Conservation (phyloP, 1,139 yeast genomes). For the Eremothecium cymbalariae region DNA sequence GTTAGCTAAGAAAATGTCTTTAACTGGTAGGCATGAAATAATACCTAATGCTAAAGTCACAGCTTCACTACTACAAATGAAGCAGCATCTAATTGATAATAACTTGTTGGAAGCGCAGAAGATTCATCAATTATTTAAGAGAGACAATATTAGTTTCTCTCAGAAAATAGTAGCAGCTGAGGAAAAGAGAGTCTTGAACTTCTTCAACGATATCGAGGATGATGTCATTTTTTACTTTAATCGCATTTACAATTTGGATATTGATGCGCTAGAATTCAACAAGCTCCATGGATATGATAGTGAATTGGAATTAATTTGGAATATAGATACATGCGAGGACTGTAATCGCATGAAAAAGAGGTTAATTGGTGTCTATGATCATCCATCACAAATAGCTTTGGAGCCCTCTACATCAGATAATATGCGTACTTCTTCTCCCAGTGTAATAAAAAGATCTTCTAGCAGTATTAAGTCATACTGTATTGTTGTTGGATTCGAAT, state of each 20-base stretch:
- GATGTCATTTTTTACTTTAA: conserved; percentile 44
- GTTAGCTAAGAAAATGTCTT: conserved; percentile 1
- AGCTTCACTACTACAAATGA: conserved; percentile 11
- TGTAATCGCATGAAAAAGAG: conserved; percentile 55
- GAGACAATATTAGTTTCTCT: conserved; percentile 16
- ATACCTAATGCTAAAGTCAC: not conserved
- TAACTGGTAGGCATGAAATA: conserved; percentile 1
- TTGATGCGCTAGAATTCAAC: conserved; percentile 39
- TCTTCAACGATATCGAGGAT: conserved; percentile 57
- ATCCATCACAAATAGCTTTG: conserved; percentile 31
- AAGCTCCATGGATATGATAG: conserved; percentile 22
- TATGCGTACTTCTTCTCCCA: not conserved
- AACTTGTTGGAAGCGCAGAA: conserved; percentile 14
- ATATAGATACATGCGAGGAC: conserved; percentile 61
- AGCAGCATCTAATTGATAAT: conserved; percentile 16
- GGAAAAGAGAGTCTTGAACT: conserved; percentile 38
- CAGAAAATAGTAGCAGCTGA: conserved; percentile 17
- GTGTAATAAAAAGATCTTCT: conserved; percentile 11
- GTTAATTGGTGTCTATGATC: conserved; percentile 42
- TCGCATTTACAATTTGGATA: conserved; percentile 40
- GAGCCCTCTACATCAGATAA: not conserved
- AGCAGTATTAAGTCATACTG: conserved; percentile 38
- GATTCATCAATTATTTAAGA: conserved; percentile 12
- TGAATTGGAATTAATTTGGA: conserved; percentile 31
- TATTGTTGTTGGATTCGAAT: conserved; percentile 38